phyloP scores from a whole-genome alignment of 495 filamentous ascomycete species.

The Tuber magnatum region DNA sequence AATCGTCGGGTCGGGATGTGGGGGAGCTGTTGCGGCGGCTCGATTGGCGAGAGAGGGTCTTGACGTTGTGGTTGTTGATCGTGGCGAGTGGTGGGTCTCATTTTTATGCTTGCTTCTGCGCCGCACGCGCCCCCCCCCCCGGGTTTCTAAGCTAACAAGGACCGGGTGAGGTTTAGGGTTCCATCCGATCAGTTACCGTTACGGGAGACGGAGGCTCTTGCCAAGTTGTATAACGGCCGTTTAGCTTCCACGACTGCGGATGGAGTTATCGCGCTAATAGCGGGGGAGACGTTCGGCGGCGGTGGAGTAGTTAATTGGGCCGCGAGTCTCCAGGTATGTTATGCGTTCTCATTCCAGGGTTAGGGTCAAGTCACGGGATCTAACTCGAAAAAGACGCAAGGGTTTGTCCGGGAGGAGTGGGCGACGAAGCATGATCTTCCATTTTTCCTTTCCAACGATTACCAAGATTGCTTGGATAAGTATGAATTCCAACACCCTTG shows the following conservation, averaged over 20 bases:
- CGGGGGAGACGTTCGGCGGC: constrained; percentile 73
- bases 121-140: not conserved
- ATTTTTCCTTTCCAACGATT: constrained; percentile 70
- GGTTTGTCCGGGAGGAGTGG: constrained; percentile 77
- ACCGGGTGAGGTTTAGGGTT: constrained; percentile 35
- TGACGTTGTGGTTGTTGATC: constrained; percentile 74
- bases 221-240: constrained; percentile 59
- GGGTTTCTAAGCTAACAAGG: not conserved
- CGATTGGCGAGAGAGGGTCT: constrained; percentile 68
- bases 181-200: constrained; percentile 66
- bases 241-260: constrained; percentile 57
- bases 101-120: not conserved
- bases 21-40: constrained; percentile 76
- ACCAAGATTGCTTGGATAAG: constrained; percentile 65
- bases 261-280: constrained; percentile 53
- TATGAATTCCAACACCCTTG: not conserved
- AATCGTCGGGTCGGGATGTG: constrained; percentile 79
- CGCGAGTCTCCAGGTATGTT: constrained; percentile 57
- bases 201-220: constrained; percentile 50
- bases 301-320: constrained; percentile 87
- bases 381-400: constrained; percentile 50
- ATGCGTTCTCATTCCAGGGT: not conserved
- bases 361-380: not conserved
- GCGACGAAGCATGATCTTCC: constrained; percentile 57
- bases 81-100: constrained; percentile 55